Percentiles rank a stretch among this genome's conserved stretches.
These are phyloP conservation scores for Cucumis melo DNA, from an alignment of 306 rosid genomes.

Conservation along the genomic window DNA sequence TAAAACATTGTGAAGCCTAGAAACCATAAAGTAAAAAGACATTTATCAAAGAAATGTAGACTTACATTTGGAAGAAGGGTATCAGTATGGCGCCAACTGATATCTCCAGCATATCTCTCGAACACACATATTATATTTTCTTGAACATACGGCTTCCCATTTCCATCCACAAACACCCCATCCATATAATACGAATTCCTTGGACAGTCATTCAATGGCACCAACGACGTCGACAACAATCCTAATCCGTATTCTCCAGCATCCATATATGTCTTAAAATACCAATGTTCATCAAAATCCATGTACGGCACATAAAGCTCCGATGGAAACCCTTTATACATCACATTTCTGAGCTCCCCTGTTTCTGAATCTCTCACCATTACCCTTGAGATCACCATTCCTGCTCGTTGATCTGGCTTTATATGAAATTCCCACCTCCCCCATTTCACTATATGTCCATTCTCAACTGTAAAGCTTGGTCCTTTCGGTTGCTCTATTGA, in stretches of 20 bases:
- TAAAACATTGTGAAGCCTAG: too few relatives aligned
- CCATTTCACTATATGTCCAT: constrained; percentile 62
- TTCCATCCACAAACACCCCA: constrained; percentile 42
- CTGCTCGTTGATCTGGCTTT: constrained; percentile 60
- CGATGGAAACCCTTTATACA: constrained; percentile 72
- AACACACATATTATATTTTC: constrained; percentile 60
- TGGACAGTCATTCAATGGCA: constrained; percentile 78
- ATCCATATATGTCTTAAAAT: constrained; percentile 87
- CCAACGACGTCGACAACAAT: constrained; percentile 59
- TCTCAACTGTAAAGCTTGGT: constrained; percentile 50
- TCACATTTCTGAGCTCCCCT: constrained; percentile 47
- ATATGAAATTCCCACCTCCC: constrained; percentile 81
- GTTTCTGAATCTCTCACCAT: constrained; percentile 53
- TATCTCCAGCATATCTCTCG: constrained; percentile 70
- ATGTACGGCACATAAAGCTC: constrained; percentile 80
- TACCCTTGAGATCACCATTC: constrained; percentile 45
- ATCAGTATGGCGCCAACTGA: constrained; percentile 68
- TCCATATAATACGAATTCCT: constrained; percentile 67
- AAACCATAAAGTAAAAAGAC: too few relatives aligned
- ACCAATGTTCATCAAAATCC: constrained; percentile 82
- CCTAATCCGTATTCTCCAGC: constrained; percentile 85
- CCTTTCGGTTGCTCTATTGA: constrained; percentile 80
- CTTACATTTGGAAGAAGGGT: too few relatives aligned
- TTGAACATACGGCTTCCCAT: constrained; percentile 64
- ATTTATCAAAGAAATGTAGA: too few relatives aligned